Base-by-base conservation (phyloP, 2,329 filamentous ascomycete genomes). In the Penicillium hordei region DNA sequence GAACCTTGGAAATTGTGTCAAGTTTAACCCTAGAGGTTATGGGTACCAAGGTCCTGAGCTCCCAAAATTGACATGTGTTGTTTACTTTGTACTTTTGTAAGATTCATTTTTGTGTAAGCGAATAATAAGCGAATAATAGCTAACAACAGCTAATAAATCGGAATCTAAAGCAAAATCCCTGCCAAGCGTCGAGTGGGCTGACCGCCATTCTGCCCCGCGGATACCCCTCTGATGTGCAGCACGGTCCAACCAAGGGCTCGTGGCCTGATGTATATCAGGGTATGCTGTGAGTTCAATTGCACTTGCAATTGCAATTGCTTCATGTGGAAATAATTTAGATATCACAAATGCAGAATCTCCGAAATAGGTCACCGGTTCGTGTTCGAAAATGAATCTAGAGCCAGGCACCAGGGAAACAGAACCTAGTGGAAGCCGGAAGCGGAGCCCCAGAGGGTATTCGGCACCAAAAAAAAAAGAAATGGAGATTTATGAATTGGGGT, bases 191-290 rank as follows among this genome's bases (percentile, higher is more conserved):
- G 13, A 46, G 10, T 25, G 27, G 27, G 15, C 17, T 52, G 50
- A 52, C 50, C 50, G 50, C 50, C n/a, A 52, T 46, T 45, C 13
- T 25, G 39, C 49, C 49, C 49, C 49, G 21, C 39, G 39, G 27
- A 33, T 21, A 10, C 50, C 50, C 50, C 50, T 52, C 50, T 5
- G 36, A 42, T 51, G 25, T 40, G 19, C 39, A 45, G 49, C 50
- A 52, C 50, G 29, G 50, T 52, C n/a, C 50, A 52, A 9, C 17
- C 3, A 13, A 46, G 21, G 50, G 50, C 50, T 45, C 50, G 50
- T 52, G 39, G 31, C 7, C 25, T 42, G 29, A 17, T 21, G 27
- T 21, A 33, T 21, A 33, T 31, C 29, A 31, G 29, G 12, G 31
- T 33, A 29, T 29, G 9, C 9, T 29, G 1, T 1, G 12, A 33